phyloP scores from a whole-genome alignment of 495 filamentous ascomycete species.

The Glarea lozoyensis region DNA sequence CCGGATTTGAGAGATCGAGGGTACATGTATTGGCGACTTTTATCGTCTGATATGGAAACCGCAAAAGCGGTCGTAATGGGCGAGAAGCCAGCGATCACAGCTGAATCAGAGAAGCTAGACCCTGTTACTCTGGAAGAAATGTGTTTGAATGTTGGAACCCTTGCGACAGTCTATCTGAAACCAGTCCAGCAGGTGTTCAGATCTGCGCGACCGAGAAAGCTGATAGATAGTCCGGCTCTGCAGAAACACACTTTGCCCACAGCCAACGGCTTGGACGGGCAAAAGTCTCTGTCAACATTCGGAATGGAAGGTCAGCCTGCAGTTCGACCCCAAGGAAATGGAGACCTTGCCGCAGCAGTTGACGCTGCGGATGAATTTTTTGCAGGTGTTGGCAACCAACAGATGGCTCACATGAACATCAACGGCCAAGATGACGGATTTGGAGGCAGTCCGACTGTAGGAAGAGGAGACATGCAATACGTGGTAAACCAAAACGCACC shows the following conservation, averaged over 20 bases:
- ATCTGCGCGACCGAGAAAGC: conserved; percentile 66
- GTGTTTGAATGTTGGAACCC: conserved; percentile 90
- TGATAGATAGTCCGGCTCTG: conserved; percentile 74
- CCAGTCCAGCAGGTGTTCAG: conserved; percentile 98
- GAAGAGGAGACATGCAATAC: conserved; percentile 30
- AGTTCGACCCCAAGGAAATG: conserved; percentile 22
- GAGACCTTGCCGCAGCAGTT: conserved; percentile 57
- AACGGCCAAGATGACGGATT: conserved; percentile 37
- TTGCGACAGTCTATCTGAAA: conserved; percentile 96
- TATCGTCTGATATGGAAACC: conserved; percentile 84
- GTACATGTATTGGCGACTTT: conserved; percentile 98
- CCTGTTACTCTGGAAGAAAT: conserved; percentile 90
- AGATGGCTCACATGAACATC: conserved; percentile 61
- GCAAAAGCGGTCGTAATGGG: conserved; percentile 93
- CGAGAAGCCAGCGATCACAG: conserved; percentile 92
- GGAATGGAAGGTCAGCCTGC: conserved; percentile 40
- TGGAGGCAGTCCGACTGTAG: conserved; percentile 28
- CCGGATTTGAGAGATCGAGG: conserved; percentile 91
- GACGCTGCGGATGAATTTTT: conserved; percentile 84
- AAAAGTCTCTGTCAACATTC: conserved; percentile 41
- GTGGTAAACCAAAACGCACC: conserved; percentile 62
- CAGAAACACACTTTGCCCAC: conserved; percentile 56
- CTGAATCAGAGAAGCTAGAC: conserved; percentile 91
- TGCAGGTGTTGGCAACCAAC: conserved; percentile 56
- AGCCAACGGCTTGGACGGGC: conserved; percentile 33